Evolutionary conservation across 148 eudicot species (phyloP), one percentile per base, ranked within the genome.

Genomic region (Pouteria glomerata): DNA sequence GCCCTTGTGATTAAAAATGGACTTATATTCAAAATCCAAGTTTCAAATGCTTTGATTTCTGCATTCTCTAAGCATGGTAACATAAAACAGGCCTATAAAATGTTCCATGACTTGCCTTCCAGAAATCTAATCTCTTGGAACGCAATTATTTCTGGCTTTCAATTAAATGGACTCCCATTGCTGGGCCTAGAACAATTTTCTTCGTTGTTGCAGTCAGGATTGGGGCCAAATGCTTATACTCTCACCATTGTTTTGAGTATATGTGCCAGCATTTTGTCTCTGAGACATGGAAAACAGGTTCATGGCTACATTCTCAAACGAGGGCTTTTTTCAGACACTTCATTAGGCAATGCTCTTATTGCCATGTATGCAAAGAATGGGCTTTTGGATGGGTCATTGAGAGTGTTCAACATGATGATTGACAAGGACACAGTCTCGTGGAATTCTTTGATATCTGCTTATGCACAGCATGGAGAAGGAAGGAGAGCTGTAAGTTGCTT

Each of bases 381-480:
- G 44, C 61, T 66, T 61, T 47, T 90, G 33, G 45, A 71, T 62
- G 77, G 72, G 82, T 87, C 91, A 34, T 18, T 71, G 70, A 81
- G 77, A 73, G 92, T 87, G 30, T 90, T 93, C 65, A 51, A 80
- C 30, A 50, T 33, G 51, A 90, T 88, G 86, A 69, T 3, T 19
- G 23, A 60, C 12, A 88, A 80, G 59, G 88, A 93, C 61, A 68
- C 74, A 4, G 83, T 93, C n/a, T 82, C 80, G 65, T 86, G 96
- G 96, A 90, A 93, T 48, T 82, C 93, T 21, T 56, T 90, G 19
- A 93, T 93, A 69, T 86, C 93, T 76, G 93, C 92, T 50, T 83
- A 80, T 42, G 90, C 90, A 24, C 93, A 84, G 58, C 83, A 82
- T 39, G 93, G 86, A 47, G 74, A 84, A 76, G 93, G 91, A 42